Conservation (phyloP, 805 yeast genomes). For the Wickerhamiella siamensis region DNA sequence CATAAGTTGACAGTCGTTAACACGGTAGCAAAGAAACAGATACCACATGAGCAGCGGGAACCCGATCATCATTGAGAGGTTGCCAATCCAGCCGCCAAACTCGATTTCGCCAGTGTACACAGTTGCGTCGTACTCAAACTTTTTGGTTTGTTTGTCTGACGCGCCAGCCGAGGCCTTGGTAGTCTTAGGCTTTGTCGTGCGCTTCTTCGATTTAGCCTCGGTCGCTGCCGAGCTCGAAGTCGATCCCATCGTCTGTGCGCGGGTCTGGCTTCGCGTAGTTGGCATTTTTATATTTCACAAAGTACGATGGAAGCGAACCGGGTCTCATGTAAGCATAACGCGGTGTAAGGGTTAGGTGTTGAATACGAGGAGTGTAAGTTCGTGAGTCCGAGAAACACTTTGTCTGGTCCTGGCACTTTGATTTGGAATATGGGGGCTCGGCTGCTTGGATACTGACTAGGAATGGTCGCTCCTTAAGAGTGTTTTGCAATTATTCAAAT, state of each 20-base stretch:
- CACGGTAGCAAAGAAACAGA: constrained; percentile 84
- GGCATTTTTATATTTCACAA: constrained; percentile 7
- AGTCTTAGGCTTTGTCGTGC: background rate
- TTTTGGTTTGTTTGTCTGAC: background rate
- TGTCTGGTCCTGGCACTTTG: too few species aligned
- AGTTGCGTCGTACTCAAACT: constrained; percentile 12
- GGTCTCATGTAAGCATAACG: background rate
- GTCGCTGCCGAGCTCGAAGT: background rate
- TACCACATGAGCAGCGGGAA: constrained; percentile 92
- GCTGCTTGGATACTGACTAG: too few species aligned
- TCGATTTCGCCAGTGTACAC: constrained; percentile 31
- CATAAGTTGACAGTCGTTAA: constrained; percentile 61
- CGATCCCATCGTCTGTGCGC: constrained; percentile 2
- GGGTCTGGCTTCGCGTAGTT: constrained; percentile 14
- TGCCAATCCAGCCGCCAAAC: constrained; percentile 89
- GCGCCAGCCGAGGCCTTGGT: background rate
- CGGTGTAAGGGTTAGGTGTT: background rate
- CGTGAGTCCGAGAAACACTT: too few species aligned
- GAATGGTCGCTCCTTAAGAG: too few species aligned
- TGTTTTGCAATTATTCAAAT: too few species aligned
- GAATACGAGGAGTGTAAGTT: background rate
- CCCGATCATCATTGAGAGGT: constrained; percentile 77
- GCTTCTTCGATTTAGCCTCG: background rate
- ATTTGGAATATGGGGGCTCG: too few species aligned
- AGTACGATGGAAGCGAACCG: background rate